phyloP scores from a whole-genome alignment of 2,329 filamentous ascomycete genomes.

The Neurospora sp. region DNA sequence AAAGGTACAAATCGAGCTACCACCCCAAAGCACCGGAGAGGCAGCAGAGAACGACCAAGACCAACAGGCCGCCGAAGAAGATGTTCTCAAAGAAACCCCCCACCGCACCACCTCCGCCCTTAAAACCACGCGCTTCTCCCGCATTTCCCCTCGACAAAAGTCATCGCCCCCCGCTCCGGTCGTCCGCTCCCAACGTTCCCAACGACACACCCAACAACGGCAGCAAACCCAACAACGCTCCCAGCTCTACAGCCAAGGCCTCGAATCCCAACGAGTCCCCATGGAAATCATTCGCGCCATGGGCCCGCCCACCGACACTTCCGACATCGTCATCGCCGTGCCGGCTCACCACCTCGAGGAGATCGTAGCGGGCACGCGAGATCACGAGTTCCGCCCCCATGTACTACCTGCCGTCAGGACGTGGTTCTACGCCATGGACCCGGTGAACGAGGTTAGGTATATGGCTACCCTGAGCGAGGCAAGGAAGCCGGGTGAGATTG shows the following conservation, averaged over 20 bases:
- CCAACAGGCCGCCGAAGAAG: not conserved
- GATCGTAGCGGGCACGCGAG: constrained; percentile 39
- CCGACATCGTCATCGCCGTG: constrained; percentile 45
- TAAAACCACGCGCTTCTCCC: not conserved
- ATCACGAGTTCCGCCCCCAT: constrained; percentile 47
- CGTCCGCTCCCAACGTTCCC: constrained; percentile 6
- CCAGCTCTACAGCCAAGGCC: constrained; percentile 23
- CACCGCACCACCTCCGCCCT: not conserved
- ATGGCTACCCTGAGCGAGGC: constrained; percentile 45
- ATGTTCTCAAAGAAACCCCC: not conserved
- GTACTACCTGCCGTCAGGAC: constrained; percentile 49
- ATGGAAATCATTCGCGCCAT: constrained; percentile 37
- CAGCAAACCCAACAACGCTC: constrained; percentile 17
- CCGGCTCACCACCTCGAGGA: constrained; percentile 34
- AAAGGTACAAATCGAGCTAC: not conserved
- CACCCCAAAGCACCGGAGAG: not conserved
- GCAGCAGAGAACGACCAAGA: not conserved
- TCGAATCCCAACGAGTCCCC: constrained; percentile 42
- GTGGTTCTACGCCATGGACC: constrained; percentile 49
- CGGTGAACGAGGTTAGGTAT: constrained; percentile 40
- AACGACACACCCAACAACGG: not conserved
- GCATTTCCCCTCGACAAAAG: not conserved
- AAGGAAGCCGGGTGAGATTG: constrained; percentile 37
- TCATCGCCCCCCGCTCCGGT: not conserved
- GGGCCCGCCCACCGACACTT: constrained; percentile 36